These are phyloP conservation scores for Helicostylum pulchrum DNA, from an alignment of 192 early-diverging fungal genomes.

Conservation along the genomic window DNA sequence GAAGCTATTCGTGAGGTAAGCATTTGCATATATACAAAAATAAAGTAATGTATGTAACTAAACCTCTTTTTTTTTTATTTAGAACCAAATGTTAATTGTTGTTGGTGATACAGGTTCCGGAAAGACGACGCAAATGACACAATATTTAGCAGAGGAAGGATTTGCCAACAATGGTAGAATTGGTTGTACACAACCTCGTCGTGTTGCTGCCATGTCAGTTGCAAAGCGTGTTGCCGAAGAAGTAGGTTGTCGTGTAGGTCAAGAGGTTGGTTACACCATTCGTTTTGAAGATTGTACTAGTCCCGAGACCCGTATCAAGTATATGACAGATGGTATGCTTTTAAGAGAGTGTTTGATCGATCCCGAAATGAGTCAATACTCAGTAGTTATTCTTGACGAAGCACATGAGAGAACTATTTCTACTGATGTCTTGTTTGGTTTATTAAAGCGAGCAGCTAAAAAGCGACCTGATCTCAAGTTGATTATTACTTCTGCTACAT, in stretches of 20 bases:
- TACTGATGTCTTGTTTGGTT: conserved; percentile 94
- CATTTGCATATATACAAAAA: not conserved
- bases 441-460: conserved; percentile 81
- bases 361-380: conserved; percentile 77
- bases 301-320: conserved; percentile 87
- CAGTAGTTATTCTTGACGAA: conserved; percentile 95
- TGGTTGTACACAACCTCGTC: conserved; percentile 97
- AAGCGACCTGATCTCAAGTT: conserved; percentile 87
- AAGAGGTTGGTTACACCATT: conserved; percentile 97
- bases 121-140: conserved; percentile 98
- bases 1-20: conserved; percentile 68
- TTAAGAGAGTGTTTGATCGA: conserved; percentile 90
- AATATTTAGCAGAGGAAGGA: conserved; percentile 96
- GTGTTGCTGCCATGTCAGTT: conserved; percentile 98
- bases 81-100: conserved; percentile 76
- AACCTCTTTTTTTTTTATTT: not conserved
- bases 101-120: conserved; percentile 97
- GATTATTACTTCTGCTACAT: conserved; percentile 91
- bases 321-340: conserved; percentile 99
- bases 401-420: conserved; percentile 96
- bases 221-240: conserved; percentile 98
- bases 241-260: conserved; percentile 86
- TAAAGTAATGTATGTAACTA: not conserved
- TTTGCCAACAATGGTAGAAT: conserved; percentile 85
- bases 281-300: conserved; percentile 98